Conservation (phyloP, 2,329 filamentous ascomycete genomes). For the Capronia coronata region DNA sequence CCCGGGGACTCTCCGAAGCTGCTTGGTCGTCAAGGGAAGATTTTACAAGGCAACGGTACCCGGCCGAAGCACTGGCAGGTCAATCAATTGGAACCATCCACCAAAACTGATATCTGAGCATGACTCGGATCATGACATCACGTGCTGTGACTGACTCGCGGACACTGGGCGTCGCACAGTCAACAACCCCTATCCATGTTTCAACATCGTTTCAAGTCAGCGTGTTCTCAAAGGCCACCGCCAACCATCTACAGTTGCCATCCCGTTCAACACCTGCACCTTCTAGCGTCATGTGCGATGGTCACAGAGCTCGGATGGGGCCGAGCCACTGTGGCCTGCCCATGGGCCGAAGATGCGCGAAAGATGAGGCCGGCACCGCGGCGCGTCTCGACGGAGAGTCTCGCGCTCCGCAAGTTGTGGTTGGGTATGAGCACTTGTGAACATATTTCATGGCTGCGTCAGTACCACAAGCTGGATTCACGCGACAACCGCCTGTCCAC, state of each 20-base stretch:
- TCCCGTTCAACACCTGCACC: not conserved
- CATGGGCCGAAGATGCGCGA: not conserved
- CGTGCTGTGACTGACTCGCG: not conserved
- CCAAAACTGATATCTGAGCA: too few species aligned
- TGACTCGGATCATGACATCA: not conserved
- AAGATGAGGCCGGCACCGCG: not conserved
- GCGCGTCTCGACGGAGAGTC: not conserved
- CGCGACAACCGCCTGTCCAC: not conserved
- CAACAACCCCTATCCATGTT: constrained; percentile 6
- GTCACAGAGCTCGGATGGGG: too few species aligned
- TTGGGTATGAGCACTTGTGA: not conserved
- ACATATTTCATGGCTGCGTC: too few species aligned
- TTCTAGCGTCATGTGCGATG: not conserved
- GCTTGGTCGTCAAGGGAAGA: too few species aligned
- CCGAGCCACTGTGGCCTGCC: not conserved
- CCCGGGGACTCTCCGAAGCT: too few species aligned
- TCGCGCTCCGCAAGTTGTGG: not conserved
- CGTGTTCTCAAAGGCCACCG: not conserved
- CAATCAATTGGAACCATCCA: too few species aligned
- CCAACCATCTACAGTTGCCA: too few species aligned
- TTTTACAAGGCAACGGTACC: too few species aligned
- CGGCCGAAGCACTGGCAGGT: too few species aligned
- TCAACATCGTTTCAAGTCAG: constrained; percentile 9
- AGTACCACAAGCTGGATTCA: not conserved
- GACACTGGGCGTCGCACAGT: not conserved